These are phyloP conservation scores for Biscogniauxia mediterranea DNA, from an alignment of 2,329 filamentous ascomycete genomes.

Conservation along the genomic window DNA sequence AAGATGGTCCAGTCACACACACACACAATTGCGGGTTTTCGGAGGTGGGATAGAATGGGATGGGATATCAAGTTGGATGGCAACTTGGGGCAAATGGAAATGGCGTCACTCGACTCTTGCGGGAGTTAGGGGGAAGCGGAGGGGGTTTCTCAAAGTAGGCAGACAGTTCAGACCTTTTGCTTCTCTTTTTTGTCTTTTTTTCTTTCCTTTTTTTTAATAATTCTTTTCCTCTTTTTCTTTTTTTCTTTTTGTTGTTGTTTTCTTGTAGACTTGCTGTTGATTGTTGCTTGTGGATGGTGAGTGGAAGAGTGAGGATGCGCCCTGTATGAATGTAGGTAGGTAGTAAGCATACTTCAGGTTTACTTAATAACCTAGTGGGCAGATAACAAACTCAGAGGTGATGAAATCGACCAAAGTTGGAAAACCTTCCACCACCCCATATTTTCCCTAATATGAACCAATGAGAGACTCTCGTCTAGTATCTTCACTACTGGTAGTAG, in stretches of 20 bases:
- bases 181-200: constrained; percentile 5
- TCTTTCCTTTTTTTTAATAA: not conserved
- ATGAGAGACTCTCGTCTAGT: not conserved
- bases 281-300: not conserved
- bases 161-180: constrained; percentile 1
- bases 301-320: not conserved
- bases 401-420: constrained; percentile 1
- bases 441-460: not conserved
- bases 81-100: not conserved
- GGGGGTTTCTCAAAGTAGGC: not conserved
- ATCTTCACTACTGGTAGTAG: too few species aligned
- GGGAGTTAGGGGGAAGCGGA: not conserved
- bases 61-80: not conserved
- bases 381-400: not conserved
- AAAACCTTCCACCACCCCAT: not conserved
- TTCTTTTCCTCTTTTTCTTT: not conserved
- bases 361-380: not conserved
- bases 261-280: too few species aligned
- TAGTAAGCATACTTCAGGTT: not conserved
- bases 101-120: not conserved
- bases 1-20: not conserved
- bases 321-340: not conserved
- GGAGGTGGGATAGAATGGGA: not conserved
- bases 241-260: too few species aligned
- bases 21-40: not conserved